Evolutionary conservation across 2,329 filamentous ascomycete species (phyloP).

Genomic region (Fonsecaea nubica): DNA sequence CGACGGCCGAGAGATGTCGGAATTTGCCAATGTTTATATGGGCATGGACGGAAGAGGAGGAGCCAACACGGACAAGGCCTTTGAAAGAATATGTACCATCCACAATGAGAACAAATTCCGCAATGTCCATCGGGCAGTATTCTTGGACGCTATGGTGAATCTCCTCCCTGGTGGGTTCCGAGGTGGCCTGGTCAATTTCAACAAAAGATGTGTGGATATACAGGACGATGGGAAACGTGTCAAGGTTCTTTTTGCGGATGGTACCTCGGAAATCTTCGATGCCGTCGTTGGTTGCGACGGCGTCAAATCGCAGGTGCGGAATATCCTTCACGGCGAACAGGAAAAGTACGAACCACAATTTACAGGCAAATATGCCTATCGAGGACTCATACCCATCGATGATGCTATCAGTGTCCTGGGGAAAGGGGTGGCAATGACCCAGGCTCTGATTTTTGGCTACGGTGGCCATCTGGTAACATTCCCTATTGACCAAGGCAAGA

Average conservation of each 20-base stretch:
- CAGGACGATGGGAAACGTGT: slow-evolving; percentile 5
- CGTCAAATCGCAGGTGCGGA: slow-evolving; percentile 19
- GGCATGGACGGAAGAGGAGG: slow-evolving; percentile 23
- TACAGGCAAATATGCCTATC: slow-evolving; percentile 24
- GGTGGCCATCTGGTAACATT: slow-evolving; percentile 19
- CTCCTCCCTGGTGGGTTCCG: slow-evolving; percentile 10
- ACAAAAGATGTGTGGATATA: slow-evolving; percentile 18
- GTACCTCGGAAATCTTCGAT: slow-evolving; percentile 11
- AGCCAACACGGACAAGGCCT: slow-evolving; percentile 6
- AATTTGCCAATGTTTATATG: slow-evolving; percentile 8
- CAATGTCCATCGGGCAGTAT: slow-evolving; percentile 14
- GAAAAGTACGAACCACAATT: slow-evolving; percentile 14
- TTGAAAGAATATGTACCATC: slow-evolving; percentile 7
- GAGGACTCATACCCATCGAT: slow-evolving; percentile 18
- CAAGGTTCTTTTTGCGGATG: slow-evolving; percentile 12
- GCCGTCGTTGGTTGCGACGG: slow-evolving; percentile 21
- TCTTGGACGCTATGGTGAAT: slow-evolving; percentile 19
- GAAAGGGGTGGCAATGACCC: not conserved
- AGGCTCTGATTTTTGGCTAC: slow-evolving; percentile 7
- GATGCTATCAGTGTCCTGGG: slow-evolving; percentile 12
- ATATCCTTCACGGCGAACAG: slow-evolving; percentile 10
- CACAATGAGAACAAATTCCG: slow-evolving; percentile 20
- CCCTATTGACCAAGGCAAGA: slow-evolving; percentile 14
- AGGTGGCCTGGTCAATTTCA: slow-evolving; percentile 15
- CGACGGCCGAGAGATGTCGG: slow-evolving; percentile 8